Evolutionary conservation across 176 grass and related monocot species (phyloP).

Genomic region (Carex littledalei): DNA sequence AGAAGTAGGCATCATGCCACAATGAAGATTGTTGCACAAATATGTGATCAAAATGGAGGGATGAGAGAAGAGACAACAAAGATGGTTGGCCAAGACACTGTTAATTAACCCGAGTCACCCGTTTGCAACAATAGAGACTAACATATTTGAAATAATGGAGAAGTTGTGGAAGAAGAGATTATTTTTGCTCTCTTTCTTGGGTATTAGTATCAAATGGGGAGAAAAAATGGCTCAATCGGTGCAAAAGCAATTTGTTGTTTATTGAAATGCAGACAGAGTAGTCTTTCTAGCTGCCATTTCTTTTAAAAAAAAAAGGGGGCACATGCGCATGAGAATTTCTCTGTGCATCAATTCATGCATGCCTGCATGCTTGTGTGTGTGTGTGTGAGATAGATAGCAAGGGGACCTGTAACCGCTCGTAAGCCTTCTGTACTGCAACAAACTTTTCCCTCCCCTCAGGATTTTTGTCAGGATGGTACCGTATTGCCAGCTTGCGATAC

Average conservation of each 20-base stretch:
- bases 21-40: not conserved
- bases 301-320: not conserved
- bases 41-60: not conserved
- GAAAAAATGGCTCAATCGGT: not conserved
- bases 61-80: not conserved
- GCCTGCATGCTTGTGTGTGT: not conserved
- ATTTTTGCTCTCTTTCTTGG: not conserved
- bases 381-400: not conserved
- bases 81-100: not conserved
- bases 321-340: not conserved
- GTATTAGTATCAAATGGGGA: not conserved
- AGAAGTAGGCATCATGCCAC: not conserved
- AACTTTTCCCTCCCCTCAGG: slow-evolving; percentile 98
- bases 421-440: slow-evolving; percentile 98
- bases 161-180: not conserved
- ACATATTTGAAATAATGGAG: not conserved
- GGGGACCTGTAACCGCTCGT: slow-evolving; percentile 84
- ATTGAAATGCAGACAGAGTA: slow-evolving; percentile 1
- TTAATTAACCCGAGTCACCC: not conserved
- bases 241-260: not conserved
- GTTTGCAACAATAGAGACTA: not conserved
- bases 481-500: slow-evolving; percentile 93
- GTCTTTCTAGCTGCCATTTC: not conserved
- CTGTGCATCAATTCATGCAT: not conserved
- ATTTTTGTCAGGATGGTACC: slow-evolving; percentile 99